Evolutionary conservation across 441 rosid genomes (phyloP).

Genomic region (Adansonia grandidieri): DNA sequence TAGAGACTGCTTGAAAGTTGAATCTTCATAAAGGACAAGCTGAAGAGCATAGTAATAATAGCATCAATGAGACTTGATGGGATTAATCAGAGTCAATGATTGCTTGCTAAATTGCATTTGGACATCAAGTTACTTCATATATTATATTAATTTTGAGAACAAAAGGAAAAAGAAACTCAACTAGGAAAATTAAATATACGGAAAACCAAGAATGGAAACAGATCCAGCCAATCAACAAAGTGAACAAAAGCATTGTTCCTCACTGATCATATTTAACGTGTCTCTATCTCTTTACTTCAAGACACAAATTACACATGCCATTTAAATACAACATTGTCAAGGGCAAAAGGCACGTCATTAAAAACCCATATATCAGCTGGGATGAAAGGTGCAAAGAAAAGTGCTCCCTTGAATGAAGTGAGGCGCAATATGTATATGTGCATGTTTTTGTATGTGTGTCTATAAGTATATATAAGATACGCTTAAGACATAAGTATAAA

Average conservation of each 20-base stretch:
- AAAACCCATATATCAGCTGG: too few species aligned
- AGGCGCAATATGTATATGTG: too few species aligned
- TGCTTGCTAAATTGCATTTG: not conserved
- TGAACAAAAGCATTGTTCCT: not conserved
- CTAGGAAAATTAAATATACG: not conserved
- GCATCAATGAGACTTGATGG: not conserved
- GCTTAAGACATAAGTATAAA: too few species aligned
- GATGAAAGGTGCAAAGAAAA: too few species aligned
- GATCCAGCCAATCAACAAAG: not conserved
- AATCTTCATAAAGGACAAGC: conserved; percentile 2
- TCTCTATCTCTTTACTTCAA: not conserved
- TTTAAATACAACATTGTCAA: not conserved
- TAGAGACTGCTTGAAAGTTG: not conserved
- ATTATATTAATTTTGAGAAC: not conserved
- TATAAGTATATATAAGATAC: too few species aligned
- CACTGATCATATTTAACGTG: not conserved
- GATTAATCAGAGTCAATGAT: not conserved
- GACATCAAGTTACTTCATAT: not conserved
- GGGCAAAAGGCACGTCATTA: too few species aligned
- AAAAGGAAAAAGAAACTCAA: not conserved
- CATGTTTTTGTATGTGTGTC: too few species aligned
- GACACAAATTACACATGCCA: not conserved
- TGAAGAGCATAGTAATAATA: conserved; percentile 8
- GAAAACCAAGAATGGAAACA: not conserved
- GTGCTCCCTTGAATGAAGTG: too few species aligned